Evolutionary conservation across 2,329 filamentous ascomycete genomes (phyloP).

Genomic region (Neonectria magnoliae): DNA sequence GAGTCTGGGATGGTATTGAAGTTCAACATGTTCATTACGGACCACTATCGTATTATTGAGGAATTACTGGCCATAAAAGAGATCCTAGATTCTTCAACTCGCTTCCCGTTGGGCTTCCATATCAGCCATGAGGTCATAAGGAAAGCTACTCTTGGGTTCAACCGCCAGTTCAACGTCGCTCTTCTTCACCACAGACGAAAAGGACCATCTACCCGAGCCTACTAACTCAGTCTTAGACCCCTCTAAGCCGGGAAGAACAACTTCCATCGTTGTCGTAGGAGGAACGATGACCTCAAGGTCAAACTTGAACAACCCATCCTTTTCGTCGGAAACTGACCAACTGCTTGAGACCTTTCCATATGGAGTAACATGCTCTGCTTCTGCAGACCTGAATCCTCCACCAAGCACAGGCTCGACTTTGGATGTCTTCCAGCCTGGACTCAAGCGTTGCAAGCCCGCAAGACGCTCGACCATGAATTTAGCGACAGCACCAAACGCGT

Average conservation of each 20-base stretch:
- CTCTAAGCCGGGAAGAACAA: slow-evolving; percentile 27
- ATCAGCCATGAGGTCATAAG: slow-evolving; percentile 15
- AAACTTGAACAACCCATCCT: background rate
- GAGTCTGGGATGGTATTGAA: background rate
- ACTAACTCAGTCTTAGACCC: slow-evolving; percentile 23
- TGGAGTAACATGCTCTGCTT: slow-evolving; percentile 33
- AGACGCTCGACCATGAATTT: slow-evolving; percentile 48
- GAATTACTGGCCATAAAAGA: background rate
- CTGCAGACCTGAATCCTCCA: slow-evolving; percentile 34
- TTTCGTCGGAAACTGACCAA: slow-evolving; percentile 33
- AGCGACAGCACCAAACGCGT: slow-evolving; percentile 52
- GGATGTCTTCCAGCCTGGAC: slow-evolving; percentile 40
- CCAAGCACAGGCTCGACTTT: slow-evolving; percentile 30
- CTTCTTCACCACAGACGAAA: slow-evolving; percentile 15
- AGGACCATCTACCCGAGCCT: slow-evolving; percentile 33
- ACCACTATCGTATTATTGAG: background rate
- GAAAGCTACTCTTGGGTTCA: slow-evolving; percentile 14
- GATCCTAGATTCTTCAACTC: background rate
- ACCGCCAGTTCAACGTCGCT: slow-evolving; percentile 8
- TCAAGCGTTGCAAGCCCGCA: slow-evolving; percentile 35
- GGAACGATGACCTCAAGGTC: slow-evolving; percentile 30
- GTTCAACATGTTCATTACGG: background rate
- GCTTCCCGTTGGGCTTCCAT: slow-evolving; percentile 7
- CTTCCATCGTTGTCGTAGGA: slow-evolving; percentile 33
- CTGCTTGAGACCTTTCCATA: slow-evolving; percentile 35